Evolutionary conservation across 1,139 yeast genomes (phyloP), one percentile per base, ranked within the genome.

Genomic region (Debaryomyces nepalensis): DNA sequence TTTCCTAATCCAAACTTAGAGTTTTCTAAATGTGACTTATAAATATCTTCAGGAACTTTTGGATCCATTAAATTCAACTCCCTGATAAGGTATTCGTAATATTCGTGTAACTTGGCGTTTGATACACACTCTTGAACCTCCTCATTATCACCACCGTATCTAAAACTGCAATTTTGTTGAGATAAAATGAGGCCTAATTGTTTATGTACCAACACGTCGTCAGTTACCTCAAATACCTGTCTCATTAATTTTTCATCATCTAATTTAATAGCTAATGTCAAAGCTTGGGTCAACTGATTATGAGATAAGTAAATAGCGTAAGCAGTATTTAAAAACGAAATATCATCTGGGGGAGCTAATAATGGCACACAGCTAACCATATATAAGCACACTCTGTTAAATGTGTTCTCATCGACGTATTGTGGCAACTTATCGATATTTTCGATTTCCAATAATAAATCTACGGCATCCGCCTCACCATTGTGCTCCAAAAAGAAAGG

Each of bases 401-500:
- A 91, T 4, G 96, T 88, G 59, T 83, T 77, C 50, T 84, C 85
- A 63, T 93, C 99, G 44, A 91, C 96, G 64, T 79, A 88, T 51
- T 83, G 81, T 6, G 95, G 84, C 50, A 95, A 73, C 59, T 82
- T 81, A 57, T 88, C 96, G 55, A 93, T 86, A 43, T 83, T 75
- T 66, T 93, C 99, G 45, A 93, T 80, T 66, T 93, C 99, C 46
- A 90, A 73, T 52, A 95, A 74, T 54, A 93, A 73, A 68, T 93
- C 99, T 22, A 93, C 96, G 1, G 99, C 99, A 63, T 93, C 99
- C 7, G 97, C 97, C 67, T 95, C 99, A 26, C 97, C 99, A 62
- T 95, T 93, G 67, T 93, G 98, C 58, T 87, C 84, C 54, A 93
- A 75, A 69, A 93, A 93, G 58, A 84, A 87, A 21, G 97, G 97